Evolutionary conservation across 1,139 yeast genomes (phyloP).

Genomic region (Arxiozyma slooffiae): DNA sequence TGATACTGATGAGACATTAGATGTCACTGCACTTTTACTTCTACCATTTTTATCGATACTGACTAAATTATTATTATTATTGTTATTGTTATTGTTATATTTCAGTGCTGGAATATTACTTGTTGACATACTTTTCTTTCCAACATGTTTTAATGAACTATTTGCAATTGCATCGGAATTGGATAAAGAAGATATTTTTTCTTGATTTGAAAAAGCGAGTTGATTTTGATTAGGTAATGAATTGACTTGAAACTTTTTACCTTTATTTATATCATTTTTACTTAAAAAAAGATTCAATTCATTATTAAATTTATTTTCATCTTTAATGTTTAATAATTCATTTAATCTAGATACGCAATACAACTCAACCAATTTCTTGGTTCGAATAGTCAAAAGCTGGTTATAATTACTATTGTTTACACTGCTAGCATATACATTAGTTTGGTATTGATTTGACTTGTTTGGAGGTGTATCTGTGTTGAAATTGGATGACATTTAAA

Average conservation of each 20-base stretch:
- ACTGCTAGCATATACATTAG: too few relatives aligned
- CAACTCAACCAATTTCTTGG: conserved; percentile 45
- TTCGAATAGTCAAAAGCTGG: conserved; percentile 35
- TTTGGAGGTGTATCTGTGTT: neutral
- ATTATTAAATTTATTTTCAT: conserved; percentile 14
- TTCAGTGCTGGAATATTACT: neutral
- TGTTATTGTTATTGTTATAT: neutral
- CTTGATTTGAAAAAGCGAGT: conserved; percentile 7
- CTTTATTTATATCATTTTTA: conserved; percentile 20
- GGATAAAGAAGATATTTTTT: conserved; percentile 2
- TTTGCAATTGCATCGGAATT: neutral
- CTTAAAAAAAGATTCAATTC: conserved; percentile 19
- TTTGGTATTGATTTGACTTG: neutral
- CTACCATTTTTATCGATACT: neutral
- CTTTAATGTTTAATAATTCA: conserved; percentile 22
- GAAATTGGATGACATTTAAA: neutral
- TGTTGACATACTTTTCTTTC: conserved; percentile 4
- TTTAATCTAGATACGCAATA: conserved; percentile 41
- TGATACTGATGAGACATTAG: neutral
- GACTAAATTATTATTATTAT: neutral
- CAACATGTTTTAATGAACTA: neutral
- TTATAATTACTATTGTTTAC: neutral
- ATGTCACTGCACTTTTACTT: conserved; percentile 1
- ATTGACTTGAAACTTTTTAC: conserved; percentile 13
- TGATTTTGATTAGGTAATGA: conserved; percentile 3